A percentile compares a stretch with the other conserved stretches of the same genome.
phyloP scores from a whole-genome alignment of 2,329 filamentous ascomycete species.

The Helotiales sp. region DNA sequence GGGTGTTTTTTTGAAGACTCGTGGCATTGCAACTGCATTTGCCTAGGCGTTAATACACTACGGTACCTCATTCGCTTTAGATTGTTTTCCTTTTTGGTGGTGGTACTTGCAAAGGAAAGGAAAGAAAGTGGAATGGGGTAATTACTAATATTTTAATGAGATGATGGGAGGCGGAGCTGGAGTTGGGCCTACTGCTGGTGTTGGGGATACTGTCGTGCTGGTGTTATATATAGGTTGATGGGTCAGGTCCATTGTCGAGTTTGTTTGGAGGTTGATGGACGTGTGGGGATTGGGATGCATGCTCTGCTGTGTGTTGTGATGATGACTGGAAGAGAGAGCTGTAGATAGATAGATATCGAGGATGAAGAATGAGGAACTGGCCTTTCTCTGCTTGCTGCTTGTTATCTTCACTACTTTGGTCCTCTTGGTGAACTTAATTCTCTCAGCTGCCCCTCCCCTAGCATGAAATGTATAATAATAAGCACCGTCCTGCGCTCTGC shows the following conservation, averaged over 20 bases:
- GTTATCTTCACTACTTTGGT: not conserved
- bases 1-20: constrained; percentile 8
- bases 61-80: constrained; percentile 32
- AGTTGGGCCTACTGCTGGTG: not conserved
- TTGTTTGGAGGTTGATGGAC: not conserved
- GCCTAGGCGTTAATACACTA: constrained; percentile 28
- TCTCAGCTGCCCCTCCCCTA: too few species aligned
- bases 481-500: too few species aligned
- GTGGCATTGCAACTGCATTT: constrained; percentile 12
- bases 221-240: constrained; percentile 12
- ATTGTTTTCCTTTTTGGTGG: constrained; percentile 11
- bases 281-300: not conserved
- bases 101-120: constrained; percentile 1
- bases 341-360: constrained; percentile 18
- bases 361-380: constrained; percentile 14
- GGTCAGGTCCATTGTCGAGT: constrained; percentile 10
- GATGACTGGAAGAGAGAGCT: not conserved
- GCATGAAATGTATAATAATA: too few species aligned
- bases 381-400: constrained; percentile 1
- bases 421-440: not conserved
- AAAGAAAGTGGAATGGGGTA: constrained; percentile 28
- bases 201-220: not conserved
- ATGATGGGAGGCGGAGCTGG: constrained; percentile 5
- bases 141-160: constrained; percentile 36
- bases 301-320: constrained; percentile 1